Percentiles rank a stretch among this genome's conserved stretches.
Evolutionary conservation across 129 eudicot genomes (phyloP).

Genomic region (Tagetes patula): DNA sequence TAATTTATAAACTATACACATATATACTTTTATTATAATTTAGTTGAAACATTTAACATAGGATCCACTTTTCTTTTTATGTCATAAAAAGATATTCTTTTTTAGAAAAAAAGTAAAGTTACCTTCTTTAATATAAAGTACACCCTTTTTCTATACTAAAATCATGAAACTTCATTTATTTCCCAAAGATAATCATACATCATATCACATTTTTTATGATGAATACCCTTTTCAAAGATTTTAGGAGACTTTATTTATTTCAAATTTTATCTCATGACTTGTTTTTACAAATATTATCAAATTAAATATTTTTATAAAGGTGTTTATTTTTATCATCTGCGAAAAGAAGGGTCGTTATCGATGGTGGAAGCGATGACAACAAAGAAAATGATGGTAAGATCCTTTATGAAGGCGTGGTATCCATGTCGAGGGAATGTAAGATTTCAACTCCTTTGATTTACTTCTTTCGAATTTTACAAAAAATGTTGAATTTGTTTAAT

Average conservation of each 20-base stretch:
- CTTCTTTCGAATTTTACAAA: no score
- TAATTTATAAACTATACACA: background rate
- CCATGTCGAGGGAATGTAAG: no score
- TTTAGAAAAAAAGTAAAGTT: background rate
- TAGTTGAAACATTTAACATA: background rate
- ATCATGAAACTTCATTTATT: background rate
- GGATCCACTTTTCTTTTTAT: background rate
- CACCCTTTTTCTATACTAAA: background rate
- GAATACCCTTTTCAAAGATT: background rate
- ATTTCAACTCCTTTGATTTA: no score
- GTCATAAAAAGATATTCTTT: background rate
- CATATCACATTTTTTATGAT: background rate
- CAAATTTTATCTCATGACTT: background rate
- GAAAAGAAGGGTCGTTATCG: background rate
- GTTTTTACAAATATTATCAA: background rate
- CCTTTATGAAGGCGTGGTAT: background rate
- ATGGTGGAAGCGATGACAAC: background rate
- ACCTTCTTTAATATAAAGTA: background rate
- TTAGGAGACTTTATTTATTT: background rate
- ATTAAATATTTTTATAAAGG: background rate
- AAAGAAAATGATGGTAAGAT: no score
- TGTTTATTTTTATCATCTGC: background rate
- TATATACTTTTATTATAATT: background rate
- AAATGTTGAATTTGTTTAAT: no score
- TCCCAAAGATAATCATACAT: background rate